These are phyloP conservation scores for Amanita subjunquillea DNA, from an alignment of 768 basidiomycete genomes.

Conservation along the genomic window DNA sequence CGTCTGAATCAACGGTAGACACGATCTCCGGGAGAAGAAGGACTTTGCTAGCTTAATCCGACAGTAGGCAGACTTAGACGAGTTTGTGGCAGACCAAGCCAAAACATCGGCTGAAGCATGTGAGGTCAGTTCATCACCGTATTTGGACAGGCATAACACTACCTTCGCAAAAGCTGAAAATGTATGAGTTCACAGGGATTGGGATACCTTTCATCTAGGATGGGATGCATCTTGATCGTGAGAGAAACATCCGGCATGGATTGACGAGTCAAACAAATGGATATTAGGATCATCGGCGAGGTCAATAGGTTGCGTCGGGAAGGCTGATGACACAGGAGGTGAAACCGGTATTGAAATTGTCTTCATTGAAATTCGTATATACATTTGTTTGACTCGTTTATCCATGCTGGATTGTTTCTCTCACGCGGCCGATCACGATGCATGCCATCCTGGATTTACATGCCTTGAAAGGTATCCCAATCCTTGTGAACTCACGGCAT, in stretches of 20 bases:
- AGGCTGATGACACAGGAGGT: too few species aligned
- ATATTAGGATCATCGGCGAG: too few species aligned
- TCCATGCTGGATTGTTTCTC: too few species aligned
- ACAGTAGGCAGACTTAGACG: conserved; percentile 74
- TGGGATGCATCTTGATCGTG: conserved; percentile 46
- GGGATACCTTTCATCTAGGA: conserved; percentile 47
- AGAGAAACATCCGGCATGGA: too few species aligned
- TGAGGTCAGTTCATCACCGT: conserved; percentile 72
- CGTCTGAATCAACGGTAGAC: conserved; percentile 25
- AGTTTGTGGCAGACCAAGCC: conserved; percentile 66
- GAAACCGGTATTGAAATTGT: too few species aligned
- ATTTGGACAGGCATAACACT: conserved; percentile 67
- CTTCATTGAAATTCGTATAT: too few species aligned
- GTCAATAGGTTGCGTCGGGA: too few species aligned
- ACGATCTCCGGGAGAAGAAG: conserved; percentile 49
- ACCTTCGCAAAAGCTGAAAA: conserved; percentile 62
- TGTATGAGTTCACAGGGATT: conserved; percentile 5
- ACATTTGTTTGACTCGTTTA: too few species aligned
- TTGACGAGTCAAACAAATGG: too few species aligned
- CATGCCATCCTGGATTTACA: conserved; percentile 56
- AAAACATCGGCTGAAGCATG: conserved; percentile 52
- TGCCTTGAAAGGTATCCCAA: conserved; percentile 36
- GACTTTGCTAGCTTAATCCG: conserved; percentile 58
- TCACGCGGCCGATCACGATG: conserved; percentile 26
- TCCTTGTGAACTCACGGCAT: conserved; percentile 4